Evolutionary conservation across 2,329 filamentous ascomycete genomes (phyloP).

Genomic region (Ramularia endophylla): DNA sequence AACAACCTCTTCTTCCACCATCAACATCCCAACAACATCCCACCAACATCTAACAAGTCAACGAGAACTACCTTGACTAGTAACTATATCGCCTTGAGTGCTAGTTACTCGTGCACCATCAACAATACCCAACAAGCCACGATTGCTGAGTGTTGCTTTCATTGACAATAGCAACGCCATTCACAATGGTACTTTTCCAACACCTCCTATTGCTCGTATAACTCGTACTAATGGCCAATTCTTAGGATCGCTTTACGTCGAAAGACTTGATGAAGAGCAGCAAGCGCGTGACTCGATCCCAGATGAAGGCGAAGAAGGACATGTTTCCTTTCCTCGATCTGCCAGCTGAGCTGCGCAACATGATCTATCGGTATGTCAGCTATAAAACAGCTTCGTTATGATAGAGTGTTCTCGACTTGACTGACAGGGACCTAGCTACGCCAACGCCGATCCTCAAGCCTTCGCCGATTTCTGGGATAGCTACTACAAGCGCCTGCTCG

Average conservation of each 20-base stretch:
- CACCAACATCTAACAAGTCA: neutral
- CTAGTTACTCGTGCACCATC: too few species aligned
- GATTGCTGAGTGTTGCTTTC: neutral
- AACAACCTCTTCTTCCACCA: conserved; percentile 1
- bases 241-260: conserved; percentile 13
- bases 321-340: conserved; percentile 25
- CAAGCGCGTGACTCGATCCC: conserved; percentile 18
- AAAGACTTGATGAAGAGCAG: conserved; percentile 8
- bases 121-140: neutral
- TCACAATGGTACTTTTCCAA: neutral
- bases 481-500: conserved; percentile 5
- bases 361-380: conserved; percentile 9
- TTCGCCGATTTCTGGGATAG: conserved; percentile 20
- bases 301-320: conserved; percentile 13
- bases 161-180: neutral
- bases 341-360: conserved; percentile 23
- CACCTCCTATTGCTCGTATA: neutral
- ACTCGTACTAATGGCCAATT: neutral
- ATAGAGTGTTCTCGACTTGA: too few species aligned
- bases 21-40: neutral
- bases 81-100: neutral
- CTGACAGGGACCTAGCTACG: conserved; percentile 12
- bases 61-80: neutral
- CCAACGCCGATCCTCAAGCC: conserved; percentile 12
- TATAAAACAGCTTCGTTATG: neutral